These are phyloP conservation scores for Myxozyma geophila DNA, from an alignment of 805 yeast species.

Conservation along the genomic window DNA sequence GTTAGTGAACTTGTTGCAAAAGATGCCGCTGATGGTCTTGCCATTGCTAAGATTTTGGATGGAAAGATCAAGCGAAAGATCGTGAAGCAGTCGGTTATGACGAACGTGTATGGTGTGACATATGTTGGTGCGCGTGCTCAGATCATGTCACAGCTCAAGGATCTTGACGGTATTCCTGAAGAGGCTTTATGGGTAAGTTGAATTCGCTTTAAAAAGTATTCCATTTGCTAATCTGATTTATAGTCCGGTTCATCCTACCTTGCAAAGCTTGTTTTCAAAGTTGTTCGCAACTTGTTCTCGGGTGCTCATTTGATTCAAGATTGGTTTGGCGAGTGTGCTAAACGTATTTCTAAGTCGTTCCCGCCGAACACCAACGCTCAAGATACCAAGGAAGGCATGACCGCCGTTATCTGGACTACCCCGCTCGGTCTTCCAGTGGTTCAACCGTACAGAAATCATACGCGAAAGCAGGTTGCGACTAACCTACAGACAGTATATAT, in stretches of 20 bases:
- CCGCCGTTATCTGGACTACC: constrained; percentile 96
- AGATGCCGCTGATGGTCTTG: constrained; percentile 48
- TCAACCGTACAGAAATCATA: constrained; percentile 85
- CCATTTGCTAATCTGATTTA: not conserved
- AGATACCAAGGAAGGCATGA: constrained; percentile 58
- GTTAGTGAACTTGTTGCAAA: constrained; percentile 53
- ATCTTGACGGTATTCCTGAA: constrained; percentile 56
- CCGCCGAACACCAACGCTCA: constrained; percentile 60
- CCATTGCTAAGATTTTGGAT: constrained; percentile 50
- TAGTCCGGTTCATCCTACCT: constrained; percentile 57
- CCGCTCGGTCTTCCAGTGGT: constrained; percentile 95
- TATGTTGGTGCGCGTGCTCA: constrained; percentile 91
- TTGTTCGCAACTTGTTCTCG: constrained; percentile 81
- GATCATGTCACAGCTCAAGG: constrained; percentile 75
- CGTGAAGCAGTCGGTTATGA: constrained; percentile 97
- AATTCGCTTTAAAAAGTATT: not conserved
- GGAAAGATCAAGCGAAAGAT: constrained; percentile 80
- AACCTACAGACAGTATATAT: constrained; percentile 86
- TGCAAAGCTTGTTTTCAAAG: constrained; percentile 76
- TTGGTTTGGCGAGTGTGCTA: constrained; percentile 91
- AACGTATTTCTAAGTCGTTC: constrained; percentile 74
- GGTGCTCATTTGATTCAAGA: constrained; percentile 96
- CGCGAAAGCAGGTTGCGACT: constrained; percentile 71
- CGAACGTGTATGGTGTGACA: constrained; percentile 96
- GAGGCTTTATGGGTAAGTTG: constrained; percentile 52